phyloP scores from a whole-genome alignment of 2,329 filamentous ascomycete genomes.

The Penicillium sp. region DNA sequence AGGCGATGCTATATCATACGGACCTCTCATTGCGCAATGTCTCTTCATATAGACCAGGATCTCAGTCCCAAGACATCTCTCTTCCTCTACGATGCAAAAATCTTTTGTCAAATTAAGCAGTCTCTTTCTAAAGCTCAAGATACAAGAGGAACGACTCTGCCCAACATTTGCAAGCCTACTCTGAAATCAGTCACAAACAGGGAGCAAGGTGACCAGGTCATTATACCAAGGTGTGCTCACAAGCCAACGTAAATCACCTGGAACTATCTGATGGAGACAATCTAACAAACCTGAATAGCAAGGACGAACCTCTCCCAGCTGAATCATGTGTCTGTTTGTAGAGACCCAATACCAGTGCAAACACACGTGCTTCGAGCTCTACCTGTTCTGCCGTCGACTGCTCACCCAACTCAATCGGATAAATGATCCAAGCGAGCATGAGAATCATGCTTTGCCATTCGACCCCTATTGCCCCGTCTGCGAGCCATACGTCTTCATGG shows the following conservation, averaged over 20 bases:
- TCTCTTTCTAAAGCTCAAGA: too few species aligned
- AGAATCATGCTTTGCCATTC: conserved; percentile 6
- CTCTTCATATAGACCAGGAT: too few species aligned
- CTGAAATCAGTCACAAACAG: too few species aligned
- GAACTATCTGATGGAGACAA: neutral
- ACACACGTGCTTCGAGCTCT: conserved; percentile 25
- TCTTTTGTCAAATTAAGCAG: too few species aligned
- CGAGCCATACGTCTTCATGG: conserved; percentile 2
- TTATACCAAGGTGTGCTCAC: neutral
- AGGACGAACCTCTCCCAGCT: neutral
- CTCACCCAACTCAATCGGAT: conserved; percentile 32
- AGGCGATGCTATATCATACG: too few species aligned
- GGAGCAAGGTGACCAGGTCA: neutral
- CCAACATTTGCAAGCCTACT: too few species aligned
- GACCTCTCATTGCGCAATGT: too few species aligned
- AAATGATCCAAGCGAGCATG: conserved; percentile 28
- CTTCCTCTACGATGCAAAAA: too few species aligned
- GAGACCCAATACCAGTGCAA: conserved; percentile 27
- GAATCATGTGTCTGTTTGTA: conserved; percentile 33
- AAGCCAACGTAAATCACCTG: neutral
- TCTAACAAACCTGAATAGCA: neutral
- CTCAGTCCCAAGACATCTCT: too few species aligned
- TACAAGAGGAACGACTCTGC: too few species aligned
- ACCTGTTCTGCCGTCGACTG: conserved; percentile 26
- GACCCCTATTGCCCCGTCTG: conserved; percentile 11